Conservation (phyloP, 1,284 basidiomycete species). For the Cystobasidiaceae sp. region DNA sequence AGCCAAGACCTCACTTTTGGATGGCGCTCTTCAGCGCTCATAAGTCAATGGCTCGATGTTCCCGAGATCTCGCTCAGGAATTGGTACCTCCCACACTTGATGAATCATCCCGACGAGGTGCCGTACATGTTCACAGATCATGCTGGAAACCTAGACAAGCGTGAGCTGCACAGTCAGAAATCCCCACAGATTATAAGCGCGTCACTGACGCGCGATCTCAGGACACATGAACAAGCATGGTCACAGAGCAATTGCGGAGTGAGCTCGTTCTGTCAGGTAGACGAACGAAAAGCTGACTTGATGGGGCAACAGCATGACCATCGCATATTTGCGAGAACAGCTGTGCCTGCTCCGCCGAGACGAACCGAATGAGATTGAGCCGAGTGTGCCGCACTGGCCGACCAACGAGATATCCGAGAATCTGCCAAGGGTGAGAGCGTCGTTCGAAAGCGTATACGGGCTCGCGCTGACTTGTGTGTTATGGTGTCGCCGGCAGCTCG, state of each 20-base stretch:
- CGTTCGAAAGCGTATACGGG: too few relatives aligned
- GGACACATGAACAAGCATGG: conserved; percentile 21
- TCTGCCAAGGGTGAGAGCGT: not conserved
- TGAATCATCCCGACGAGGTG: conserved; percentile 12
- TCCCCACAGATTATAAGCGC: not conserved
- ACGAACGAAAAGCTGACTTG: not conserved
- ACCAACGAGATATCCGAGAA: conserved; percentile 9
- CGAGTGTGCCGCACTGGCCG: conserved; percentile 3
- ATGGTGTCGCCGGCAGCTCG: too few relatives aligned
- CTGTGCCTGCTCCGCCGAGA: conserved; percentile 13
- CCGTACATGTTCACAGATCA: conserved; percentile 6
- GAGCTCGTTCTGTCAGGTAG: not conserved
- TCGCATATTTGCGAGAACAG: conserved; percentile 25
- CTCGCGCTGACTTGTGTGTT: not conserved
- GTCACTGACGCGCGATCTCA: not conserved
- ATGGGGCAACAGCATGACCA: conserved; percentile 16
- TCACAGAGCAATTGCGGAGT: conserved; percentile 18
- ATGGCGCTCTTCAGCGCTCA: conserved; percentile 14
- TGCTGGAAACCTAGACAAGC: not conserved
- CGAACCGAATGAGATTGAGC: not conserved
- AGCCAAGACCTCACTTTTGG: conserved; percentile 29
- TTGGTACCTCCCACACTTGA: conserved; percentile 22
- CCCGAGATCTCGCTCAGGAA: conserved; percentile 29
- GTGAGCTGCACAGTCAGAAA: not conserved
- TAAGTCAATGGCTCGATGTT: conserved; percentile 28